Evolutionary conservation across 371 early-diverging fungal species (phyloP).

Genomic region (Haplosporangium sp.): DNA sequence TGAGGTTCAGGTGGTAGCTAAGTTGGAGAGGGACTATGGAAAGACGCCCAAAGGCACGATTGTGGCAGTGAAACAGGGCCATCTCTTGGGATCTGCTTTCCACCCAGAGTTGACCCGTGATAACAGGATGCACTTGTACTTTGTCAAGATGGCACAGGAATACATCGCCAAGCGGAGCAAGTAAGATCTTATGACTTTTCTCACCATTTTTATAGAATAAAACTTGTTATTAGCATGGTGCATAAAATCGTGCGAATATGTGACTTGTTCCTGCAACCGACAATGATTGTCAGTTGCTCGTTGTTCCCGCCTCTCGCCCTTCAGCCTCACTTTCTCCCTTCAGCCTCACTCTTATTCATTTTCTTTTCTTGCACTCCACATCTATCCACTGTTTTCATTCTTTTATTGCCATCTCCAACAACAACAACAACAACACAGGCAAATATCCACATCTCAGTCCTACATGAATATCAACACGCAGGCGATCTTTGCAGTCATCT

Average conservation of each 20-base stretch:
- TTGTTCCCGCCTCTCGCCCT: too few relatives aligned
- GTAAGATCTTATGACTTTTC: not conserved
- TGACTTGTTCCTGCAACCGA: too few relatives aligned
- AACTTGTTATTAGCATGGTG: too few relatives aligned
- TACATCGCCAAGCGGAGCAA: conserved; percentile 38
- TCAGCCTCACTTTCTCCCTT: too few relatives aligned
- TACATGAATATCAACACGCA: conserved; percentile 34
- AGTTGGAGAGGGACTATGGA: conserved; percentile 62
- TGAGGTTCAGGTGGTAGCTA: conserved; percentile 77
- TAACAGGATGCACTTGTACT: conserved; percentile 87
- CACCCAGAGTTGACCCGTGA: conserved; percentile 95
- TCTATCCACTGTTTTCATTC: not conserved
- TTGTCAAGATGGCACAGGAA: conserved; percentile 68
- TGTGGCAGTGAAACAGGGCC: conserved; percentile 90
- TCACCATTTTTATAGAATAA: too few relatives aligned
- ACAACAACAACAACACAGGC: not conserved
- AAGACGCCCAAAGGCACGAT: conserved; percentile 65
- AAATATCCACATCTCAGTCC: not conserved
- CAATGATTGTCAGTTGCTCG: too few relatives aligned
- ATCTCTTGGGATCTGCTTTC: conserved; percentile 93
- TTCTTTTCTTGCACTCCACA: too few relatives aligned
- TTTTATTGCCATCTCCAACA: not conserved
- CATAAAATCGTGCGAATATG: too few relatives aligned
- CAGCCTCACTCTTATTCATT: too few relatives aligned
- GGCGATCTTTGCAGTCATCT: conserved; percentile 55